Evolutionary conservation across 768 basidiomycete species (phyloP).

Genomic region (Boletus vinaceobasis): DNA sequence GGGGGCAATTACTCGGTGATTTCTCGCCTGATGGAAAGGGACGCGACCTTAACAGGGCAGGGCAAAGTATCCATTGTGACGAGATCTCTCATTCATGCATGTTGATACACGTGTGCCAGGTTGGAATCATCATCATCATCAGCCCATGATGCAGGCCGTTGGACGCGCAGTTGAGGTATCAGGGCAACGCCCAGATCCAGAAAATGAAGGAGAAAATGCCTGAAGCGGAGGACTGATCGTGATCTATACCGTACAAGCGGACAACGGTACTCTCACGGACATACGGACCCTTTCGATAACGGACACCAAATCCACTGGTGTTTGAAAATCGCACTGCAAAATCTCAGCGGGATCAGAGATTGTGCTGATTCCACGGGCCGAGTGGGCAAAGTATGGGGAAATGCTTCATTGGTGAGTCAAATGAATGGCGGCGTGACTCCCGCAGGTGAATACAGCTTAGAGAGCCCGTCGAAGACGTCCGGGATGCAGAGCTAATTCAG

Average conservation of each 20-base stretch:
- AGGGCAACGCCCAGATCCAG: conserved; percentile 20
- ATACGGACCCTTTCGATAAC: conserved; percentile 21
- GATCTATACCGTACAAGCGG: conserved; percentile 19
- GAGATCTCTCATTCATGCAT: conserved; percentile 7
- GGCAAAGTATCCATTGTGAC: conserved; percentile 7
- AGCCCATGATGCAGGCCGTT: conserved; percentile 7
- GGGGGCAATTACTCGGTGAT: conserved; percentile 16
- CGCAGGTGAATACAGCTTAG: neutral
- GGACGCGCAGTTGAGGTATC: conserved; percentile 15
- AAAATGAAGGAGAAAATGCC: conserved; percentile 19
- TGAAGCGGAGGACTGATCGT: conserved; percentile 15
- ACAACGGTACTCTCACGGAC: conserved; percentile 24
- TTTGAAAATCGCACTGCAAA: conserved; percentile 23
- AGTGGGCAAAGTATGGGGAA: conserved; percentile 4
- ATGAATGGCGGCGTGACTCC: neutral
- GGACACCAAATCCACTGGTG: conserved; percentile 13
- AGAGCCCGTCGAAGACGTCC: neutral
- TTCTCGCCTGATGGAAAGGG: conserved; percentile 17
- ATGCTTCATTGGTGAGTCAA: conserved; percentile 1
- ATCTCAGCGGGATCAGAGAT: conserved; percentile 24
- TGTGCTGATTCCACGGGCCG: conserved; percentile 18
- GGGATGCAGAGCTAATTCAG: neutral
- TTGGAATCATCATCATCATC: conserved; percentile 10
- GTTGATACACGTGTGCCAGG: conserved; percentile 25
- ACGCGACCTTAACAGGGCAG: conserved; percentile 7